A percentile compares a stretch with the other conserved stretches of the same genome.
phyloP scores from a whole-genome alignment of 2,329 filamentous ascomycete species.

The Bisporella sp. region DNA sequence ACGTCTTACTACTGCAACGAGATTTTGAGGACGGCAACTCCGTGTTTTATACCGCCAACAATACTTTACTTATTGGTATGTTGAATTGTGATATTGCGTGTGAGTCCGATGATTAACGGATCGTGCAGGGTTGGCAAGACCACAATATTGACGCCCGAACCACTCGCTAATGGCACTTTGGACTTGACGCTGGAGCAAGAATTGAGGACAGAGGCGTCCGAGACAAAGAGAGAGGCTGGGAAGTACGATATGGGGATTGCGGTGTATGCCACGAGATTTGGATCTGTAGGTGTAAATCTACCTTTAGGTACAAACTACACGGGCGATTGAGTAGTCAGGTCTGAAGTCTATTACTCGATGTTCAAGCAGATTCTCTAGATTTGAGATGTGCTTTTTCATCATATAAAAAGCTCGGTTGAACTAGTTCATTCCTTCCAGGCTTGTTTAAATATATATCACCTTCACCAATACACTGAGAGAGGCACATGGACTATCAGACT shows the following conservation, averaged over 20 bases:
- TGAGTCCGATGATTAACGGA: too few species aligned
- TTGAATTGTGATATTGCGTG: too few species aligned
- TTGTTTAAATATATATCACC: too few species aligned
- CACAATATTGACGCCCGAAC: not conserved
- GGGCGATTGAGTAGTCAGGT: not conserved
- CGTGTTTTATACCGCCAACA: not conserved
- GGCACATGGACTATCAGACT: too few species aligned
- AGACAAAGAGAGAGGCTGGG: not conserved
- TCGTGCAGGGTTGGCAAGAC: not conserved
- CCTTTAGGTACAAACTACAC: not conserved
- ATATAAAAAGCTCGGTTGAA: too few species aligned
- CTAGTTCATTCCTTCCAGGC: too few species aligned
- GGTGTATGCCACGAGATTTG: not conserved
- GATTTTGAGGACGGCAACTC: not conserved
- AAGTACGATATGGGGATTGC: not conserved
- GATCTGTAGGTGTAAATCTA: not conserved
- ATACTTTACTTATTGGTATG: not conserved
- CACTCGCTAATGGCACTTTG: not conserved
- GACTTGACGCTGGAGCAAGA: not conserved
- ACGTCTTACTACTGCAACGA: not conserved
- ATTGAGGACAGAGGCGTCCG: not conserved
- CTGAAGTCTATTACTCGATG: not conserved
- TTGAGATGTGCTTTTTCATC: not conserved
- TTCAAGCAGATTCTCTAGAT: not conserved
- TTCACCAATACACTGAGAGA: too few species aligned